A percentile compares a stretch with the other conserved stretches of the same genome.
Evolutionary conservation across 2,329 filamentous ascomycete genomes (phyloP).

Genomic region (Alternaria burnsii): DNA sequence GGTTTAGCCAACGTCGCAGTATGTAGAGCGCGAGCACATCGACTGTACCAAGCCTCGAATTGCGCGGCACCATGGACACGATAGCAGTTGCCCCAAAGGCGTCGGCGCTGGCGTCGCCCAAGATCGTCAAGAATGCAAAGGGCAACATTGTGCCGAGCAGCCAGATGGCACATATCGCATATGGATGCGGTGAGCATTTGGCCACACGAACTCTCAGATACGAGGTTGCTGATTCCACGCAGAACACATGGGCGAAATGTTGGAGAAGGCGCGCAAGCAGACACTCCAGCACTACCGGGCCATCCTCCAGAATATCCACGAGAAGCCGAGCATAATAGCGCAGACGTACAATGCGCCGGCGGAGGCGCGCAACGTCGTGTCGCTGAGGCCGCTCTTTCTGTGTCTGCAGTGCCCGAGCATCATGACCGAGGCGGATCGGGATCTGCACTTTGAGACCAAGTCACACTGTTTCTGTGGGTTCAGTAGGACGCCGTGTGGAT

Average conservation of each 20-base stretch:
- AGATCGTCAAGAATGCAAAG: conserved; percentile 55
- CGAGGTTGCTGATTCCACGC: conserved; percentile 31
- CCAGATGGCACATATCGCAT: conserved; percentile 53
- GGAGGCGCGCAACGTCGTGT: conserved; percentile 67
- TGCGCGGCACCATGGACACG: conserved; percentile 48
- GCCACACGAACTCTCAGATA: neutral
- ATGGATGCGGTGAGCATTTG: conserved; percentile 52
- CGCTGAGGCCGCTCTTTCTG: conserved; percentile 61
- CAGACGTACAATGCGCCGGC: conserved; percentile 66
- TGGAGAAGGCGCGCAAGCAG: conserved; percentile 72
- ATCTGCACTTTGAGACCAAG: conserved; percentile 73
- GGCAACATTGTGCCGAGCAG: conserved; percentile 50
- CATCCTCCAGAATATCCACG: conserved; percentile 74
- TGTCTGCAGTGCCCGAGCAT: conserved; percentile 74
- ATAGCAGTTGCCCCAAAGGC: conserved; percentile 53
- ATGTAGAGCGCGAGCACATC: conserved; percentile 16
- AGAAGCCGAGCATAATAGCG: conserved; percentile 69
- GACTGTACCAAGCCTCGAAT: conserved; percentile 7
- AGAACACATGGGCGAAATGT: conserved; percentile 78
- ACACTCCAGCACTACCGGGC: conserved; percentile 77
- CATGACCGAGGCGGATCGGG: conserved; percentile 70
- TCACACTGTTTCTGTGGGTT: conserved; percentile 75
- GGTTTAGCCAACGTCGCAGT: conserved; percentile 6
- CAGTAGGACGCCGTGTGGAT: neutral
- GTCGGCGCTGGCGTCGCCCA: conserved; percentile 53